phyloP scores from a whole-genome alignment of 2,329 filamentous ascomycete species.

The Cordyceps cicadae region DNA sequence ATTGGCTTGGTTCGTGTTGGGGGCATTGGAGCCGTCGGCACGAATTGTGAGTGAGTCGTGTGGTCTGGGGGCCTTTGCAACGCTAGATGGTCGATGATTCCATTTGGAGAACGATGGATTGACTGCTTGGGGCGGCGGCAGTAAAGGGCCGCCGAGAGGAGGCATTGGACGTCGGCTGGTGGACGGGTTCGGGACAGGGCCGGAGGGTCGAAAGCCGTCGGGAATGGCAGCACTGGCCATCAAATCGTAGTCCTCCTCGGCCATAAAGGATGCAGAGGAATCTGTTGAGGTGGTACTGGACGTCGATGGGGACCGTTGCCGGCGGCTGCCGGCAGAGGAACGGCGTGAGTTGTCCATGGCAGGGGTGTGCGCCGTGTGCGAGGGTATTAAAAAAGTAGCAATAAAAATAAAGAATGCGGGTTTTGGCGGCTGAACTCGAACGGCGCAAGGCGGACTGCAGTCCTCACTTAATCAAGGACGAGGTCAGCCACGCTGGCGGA shows the following conservation, averaged over 20 bases:
- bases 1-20: constrained; percentile 26
- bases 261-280: constrained; percentile 14
- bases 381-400: not conserved
- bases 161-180: not conserved
- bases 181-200: not conserved
- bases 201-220: constrained; percentile 40
- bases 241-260: constrained; percentile 42
- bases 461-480: constrained; percentile 1
- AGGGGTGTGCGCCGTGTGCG: not conserved
- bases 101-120: constrained; percentile 20
- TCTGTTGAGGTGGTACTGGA: constrained; percentile 2
- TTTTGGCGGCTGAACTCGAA: not conserved
- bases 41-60: constrained; percentile 44
- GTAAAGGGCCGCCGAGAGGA: constrained; percentile 12
- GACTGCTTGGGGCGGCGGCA: constrained; percentile 15
- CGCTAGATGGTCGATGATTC: constrained; percentile 42
- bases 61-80: constrained; percentile 42
- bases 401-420: not conserved
- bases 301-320: constrained; percentile 5
- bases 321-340: constrained; percentile 3
- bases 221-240: constrained; percentile 42
- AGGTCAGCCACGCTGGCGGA: constrained; percentile 9
- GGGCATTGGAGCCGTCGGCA: constrained; percentile 38
- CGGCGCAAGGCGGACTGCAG: constrained; percentile 3
- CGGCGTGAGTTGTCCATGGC: constrained; percentile 11